Base-by-base conservation (phyloP, 331 rosid genomes). In the Telfairia occidentalis region DNA sequence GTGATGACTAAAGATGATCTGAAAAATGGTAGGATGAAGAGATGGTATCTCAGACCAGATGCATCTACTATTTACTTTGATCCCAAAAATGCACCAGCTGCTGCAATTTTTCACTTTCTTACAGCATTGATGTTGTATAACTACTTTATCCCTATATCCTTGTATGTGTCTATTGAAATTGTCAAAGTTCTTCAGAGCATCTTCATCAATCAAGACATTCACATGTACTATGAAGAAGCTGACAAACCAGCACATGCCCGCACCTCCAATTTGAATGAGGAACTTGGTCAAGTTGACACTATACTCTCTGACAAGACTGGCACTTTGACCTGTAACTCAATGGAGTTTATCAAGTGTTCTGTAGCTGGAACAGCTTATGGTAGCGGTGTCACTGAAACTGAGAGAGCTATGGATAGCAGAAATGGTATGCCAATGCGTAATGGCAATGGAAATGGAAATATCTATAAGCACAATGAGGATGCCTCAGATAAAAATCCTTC, bases 281-380 rank as follows among this genome's bases (percentile, higher is more conserved):
- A 92, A 73, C 99, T 95, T 82, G 99, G 99, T 78, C 99, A 95
- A 85, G 99, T 95, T 55, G 90, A 92, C 78, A 95, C 99, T 40
- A 87, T 95, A 84, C 99, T 95, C 69, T 95, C 99, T 40, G 99
- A 95, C 85, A 95, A 95, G 83, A 95, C 99, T 32, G 99, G 99
- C 76, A 95, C 99, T 79, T 80, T 95, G 85, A 95, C 99, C 21
- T 95, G 97, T 90, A 95, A 95, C 78, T 91, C 99, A 52, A 95
- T 95, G 99, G 99, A 95, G 87, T 95, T 95, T 84, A 85, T 91
- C 78, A 95, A 95, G 83, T 92, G 96, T 85, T 92, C 97, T 59
- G 85, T 92, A 63, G 97, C 97, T 52, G 99, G 97, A 75, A 89
- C 80, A 75, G 96, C 99, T 79, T 95, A 95, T 78, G 99, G 99